Percentiles rank a stretch among this genome's conserved stretches.
Conservation (phyloP, 2,329 filamentous ascomycete species). For the Hymenoscyphus repandus region DNA sequence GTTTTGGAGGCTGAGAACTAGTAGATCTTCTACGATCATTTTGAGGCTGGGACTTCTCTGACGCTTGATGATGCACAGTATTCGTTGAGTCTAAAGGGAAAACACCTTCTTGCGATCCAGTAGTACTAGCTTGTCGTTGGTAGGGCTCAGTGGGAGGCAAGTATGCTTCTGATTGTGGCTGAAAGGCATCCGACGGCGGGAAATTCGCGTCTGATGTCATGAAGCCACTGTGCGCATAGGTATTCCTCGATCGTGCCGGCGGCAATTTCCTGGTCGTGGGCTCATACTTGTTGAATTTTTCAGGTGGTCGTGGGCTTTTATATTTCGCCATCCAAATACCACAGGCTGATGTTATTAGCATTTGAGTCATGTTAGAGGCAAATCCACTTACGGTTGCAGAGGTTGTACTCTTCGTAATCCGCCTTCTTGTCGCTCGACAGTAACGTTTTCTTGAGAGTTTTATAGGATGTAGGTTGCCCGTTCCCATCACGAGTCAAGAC, state of each 20-base stretch:
- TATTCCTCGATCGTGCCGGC: conserved; percentile 30
- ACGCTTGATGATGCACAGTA: neutral
- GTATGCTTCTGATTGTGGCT: conserved; percentile 40
- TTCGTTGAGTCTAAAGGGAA: neutral
- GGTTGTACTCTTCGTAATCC: conserved; percentile 63
- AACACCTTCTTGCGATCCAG: conserved; percentile 11
- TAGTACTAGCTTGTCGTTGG: conserved; percentile 17
- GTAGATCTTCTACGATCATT: conserved; percentile 19
- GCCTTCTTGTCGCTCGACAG: conserved; percentile 57
- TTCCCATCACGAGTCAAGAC: conserved; percentile 57
- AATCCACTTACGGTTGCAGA: conserved; percentile 75
- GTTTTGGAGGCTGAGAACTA: conserved; percentile 25
- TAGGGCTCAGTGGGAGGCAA: conserved; percentile 26
- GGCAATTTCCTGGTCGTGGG: conserved; percentile 12
- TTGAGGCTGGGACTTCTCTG: conserved; percentile 3
- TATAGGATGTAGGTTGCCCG: conserved; percentile 60
- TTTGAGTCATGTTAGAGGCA: conserved; percentile 11
- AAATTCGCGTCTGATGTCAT: conserved; percentile 5
- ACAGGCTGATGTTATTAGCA: conserved; percentile 54
- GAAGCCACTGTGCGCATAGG: conserved; percentile 3
- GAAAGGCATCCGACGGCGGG: conserved; percentile 49
- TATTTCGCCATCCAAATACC: conserved; percentile 93
- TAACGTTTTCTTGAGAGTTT: conserved; percentile 72
- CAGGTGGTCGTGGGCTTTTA: conserved; percentile 73
- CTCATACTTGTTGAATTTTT: conserved; percentile 62